Evolutionary conservation across 768 basidiomycete genomes (phyloP).

Genomic region (Suillus ampliporus): DNA sequence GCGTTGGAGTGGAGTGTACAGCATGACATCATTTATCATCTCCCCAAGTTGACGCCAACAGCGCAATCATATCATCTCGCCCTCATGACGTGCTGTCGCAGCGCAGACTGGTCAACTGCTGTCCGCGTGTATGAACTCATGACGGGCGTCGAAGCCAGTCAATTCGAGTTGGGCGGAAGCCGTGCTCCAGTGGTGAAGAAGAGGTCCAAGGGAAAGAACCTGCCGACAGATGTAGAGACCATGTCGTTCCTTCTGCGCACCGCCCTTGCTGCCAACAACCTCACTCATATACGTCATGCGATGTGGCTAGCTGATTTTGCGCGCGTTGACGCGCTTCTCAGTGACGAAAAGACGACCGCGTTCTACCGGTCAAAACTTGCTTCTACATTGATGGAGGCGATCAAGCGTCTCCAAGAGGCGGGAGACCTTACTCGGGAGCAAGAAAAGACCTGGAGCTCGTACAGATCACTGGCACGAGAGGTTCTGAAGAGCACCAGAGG

Average conservation of each 20-base stretch:
- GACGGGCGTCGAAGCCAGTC: constrained; percentile 66
- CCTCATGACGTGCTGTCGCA: constrained; percentile 66
- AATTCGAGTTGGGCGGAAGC: constrained; percentile 50
- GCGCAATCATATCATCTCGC: constrained; percentile 61
- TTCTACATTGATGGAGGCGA: constrained; percentile 46
- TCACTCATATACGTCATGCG: constrained; percentile 60
- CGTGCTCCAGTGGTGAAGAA: constrained; percentile 46
- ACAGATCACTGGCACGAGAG: constrained; percentile 26
- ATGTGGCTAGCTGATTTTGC: constrained; percentile 62
- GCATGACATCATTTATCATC: constrained; percentile 53
- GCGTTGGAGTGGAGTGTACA: constrained; percentile 73
- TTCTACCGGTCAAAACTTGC: constrained; percentile 58
- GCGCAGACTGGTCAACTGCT: constrained; percentile 65
- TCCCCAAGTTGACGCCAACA: constrained; percentile 44
- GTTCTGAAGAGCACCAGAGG: constrained; percentile 20
- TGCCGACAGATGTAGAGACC: constrained; percentile 56
- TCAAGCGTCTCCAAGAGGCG: constrained; percentile 39
- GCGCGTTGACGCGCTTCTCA: constrained; percentile 45
- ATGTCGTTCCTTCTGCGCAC: constrained; percentile 63
- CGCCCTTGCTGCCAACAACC: constrained; percentile 57
- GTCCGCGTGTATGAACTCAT: constrained; percentile 68
- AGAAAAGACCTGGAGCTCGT: constrained; percentile 20
- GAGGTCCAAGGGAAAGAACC: constrained; percentile 48
- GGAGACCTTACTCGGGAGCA: constrained; percentile 23
- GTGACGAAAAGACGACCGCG: constrained; percentile 19